Evolutionary conservation across 345 rosid species (phyloP).

Genomic region (Salix dunnii): DNA sequence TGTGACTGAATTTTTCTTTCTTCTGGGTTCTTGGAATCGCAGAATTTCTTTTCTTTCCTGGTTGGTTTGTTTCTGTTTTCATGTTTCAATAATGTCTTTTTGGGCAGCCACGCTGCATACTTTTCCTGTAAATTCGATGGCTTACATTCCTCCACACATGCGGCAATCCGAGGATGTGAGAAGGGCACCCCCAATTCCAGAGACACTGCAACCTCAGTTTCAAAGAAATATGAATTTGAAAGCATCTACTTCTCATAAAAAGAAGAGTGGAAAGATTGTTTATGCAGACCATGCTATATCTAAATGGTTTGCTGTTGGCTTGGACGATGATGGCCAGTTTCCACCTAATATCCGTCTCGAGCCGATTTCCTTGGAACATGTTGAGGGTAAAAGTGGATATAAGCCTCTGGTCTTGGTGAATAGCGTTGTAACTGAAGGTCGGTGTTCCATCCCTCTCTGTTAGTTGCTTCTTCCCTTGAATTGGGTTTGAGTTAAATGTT

Average conservation of each 20-base stretch:
- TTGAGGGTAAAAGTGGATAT: constrained; percentile 24
- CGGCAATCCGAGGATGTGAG: constrained; percentile 33
- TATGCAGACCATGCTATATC: constrained; percentile 32
- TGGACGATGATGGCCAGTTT: constrained; percentile 31
- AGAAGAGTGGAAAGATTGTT: constrained; percentile 26
- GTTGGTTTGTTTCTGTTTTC: not conserved
- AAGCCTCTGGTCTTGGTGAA: constrained; percentile 39
- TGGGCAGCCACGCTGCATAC: not conserved
- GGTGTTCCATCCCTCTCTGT: not conserved
- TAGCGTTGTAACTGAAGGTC: constrained; percentile 25
- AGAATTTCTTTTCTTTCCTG: not conserved
- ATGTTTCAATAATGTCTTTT: not conserved
- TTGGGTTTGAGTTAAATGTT: too few species aligned
- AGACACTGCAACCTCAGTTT: constrained; percentile 27
- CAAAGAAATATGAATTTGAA: constrained; percentile 26
- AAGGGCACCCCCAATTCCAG: constrained; percentile 34
- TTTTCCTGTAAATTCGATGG: too few species aligned
- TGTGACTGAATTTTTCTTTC: not conserved
- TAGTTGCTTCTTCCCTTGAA: not conserved
- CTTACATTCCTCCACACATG: constrained; percentile 29
- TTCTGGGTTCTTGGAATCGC: not conserved
- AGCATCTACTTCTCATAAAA: constrained; percentile 1
- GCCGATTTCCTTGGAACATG: constrained; percentile 31
- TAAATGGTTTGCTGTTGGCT: constrained; percentile 52
- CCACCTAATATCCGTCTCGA: constrained; percentile 35